Evolutionary conservation across 345 rosid species (phyloP).

Genomic region (Acer campestre): DNA sequence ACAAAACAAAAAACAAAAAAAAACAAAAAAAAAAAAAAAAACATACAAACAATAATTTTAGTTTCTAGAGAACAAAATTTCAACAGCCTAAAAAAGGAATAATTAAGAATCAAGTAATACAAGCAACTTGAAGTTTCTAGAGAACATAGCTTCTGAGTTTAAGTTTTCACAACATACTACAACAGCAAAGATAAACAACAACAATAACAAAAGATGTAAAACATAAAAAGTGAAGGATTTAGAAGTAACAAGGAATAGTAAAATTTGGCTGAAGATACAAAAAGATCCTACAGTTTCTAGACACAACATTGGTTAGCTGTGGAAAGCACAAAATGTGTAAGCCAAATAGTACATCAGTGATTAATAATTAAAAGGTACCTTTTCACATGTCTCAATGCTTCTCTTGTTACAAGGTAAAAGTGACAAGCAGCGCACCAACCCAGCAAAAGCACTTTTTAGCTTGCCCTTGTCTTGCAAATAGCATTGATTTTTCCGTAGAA

Average conservation of each 20-base stretch:
- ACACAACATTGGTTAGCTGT: neutral
- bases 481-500: slow-evolving; percentile 63
- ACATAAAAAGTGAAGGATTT: neutral
- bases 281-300: neutral
- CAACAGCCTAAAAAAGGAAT: neutral
- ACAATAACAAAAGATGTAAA: neutral
- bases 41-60: too few species aligned
- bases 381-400: slow-evolving; percentile 35
- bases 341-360: neutral
- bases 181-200: neutral
- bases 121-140: slow-evolving; percentile 4
- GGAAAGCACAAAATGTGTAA: neutral
- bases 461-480: slow-evolving; percentile 70
- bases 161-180: neutral
- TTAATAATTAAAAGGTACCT: slow-evolving; percentile 38
- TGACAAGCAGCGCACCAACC: slow-evolving; percentile 73
- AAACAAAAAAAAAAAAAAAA: too few species aligned
- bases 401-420: slow-evolving; percentile 53
- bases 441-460: slow-evolving; percentile 67
- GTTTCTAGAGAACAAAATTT: neutral
- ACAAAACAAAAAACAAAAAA: too few species aligned
- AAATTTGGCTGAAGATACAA: neutral
- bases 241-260: neutral
- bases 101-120: neutral
- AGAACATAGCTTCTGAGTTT: neutral